A percentile compares a stretch with the other conserved stretches of the same genome.
Conservation (phyloP, 352 stramenopile genomes). For the Pythium biforme region DNA sequence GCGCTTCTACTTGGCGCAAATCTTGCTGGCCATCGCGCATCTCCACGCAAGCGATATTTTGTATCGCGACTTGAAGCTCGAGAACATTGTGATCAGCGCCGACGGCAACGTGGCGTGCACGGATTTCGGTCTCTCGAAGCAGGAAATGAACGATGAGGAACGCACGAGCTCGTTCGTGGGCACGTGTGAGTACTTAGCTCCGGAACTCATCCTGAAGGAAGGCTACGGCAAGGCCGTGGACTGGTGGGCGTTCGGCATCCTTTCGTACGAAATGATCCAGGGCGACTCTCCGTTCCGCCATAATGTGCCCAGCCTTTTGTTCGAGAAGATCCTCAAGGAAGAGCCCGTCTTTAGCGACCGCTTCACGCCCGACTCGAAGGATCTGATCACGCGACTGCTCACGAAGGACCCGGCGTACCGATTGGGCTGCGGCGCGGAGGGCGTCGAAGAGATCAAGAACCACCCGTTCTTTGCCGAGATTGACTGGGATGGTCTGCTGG, state of each 20-base stretch:
- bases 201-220: slow-evolving; percentile 70
- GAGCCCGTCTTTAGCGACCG: slow-evolving; percentile 67
- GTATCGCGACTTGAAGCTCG: slow-evolving; percentile 73
- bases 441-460: slow-evolving; percentile 69
- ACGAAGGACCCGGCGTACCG: slow-evolving; percentile 53
- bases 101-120: slow-evolving; percentile 72
- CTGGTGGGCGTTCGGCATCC: slow-evolving; percentile 77
- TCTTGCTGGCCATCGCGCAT: slow-evolving; percentile 65
- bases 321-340: slow-evolving; percentile 79
- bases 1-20: slow-evolving; percentile 66
- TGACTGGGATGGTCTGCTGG: slow-evolving; percentile 62
- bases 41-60: slow-evolving; percentile 64
- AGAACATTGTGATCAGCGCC: slow-evolving; percentile 74
- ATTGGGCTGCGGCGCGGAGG: slow-evolving; percentile 55
- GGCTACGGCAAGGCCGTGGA: slow-evolving; percentile 71
- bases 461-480: slow-evolving; percentile 71
- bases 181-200: slow-evolving; percentile 74
- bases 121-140: slow-evolving; percentile 74
- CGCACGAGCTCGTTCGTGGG: slow-evolving; percentile 67
- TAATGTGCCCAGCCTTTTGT: slow-evolving; percentile 60
- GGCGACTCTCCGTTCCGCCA: slow-evolving; percentile 74
- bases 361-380: slow-evolving; percentile 62
- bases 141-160: slow-evolving; percentile 71
- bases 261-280: slow-evolving; percentile 76
- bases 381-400: slow-evolving; percentile 60